A percentile compares a stretch with the other conserved stretches of the same genome.
These are phyloP conservation scores for Lanmaoa rubissima DNA, from an alignment of 768 basidiomycete species.

Conservation along the genomic window DNA sequence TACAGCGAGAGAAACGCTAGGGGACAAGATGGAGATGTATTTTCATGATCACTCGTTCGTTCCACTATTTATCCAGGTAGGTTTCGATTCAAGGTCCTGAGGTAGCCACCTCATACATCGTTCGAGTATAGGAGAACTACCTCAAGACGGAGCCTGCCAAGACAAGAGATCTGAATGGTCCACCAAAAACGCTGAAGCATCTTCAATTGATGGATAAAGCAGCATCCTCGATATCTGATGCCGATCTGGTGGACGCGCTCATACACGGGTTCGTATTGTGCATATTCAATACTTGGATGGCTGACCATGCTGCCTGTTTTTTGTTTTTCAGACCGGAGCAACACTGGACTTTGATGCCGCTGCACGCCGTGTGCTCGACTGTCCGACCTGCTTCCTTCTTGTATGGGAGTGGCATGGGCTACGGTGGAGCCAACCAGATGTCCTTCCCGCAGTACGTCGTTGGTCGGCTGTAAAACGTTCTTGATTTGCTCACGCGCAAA, in stretches of 20 bases:
- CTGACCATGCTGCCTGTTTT: neutral
- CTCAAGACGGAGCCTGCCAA: constrained; percentile 75
- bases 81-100: neutral
- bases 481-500: neutral
- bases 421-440: constrained; percentile 64
- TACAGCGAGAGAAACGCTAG: constrained; percentile 76
- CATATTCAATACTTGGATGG: neutral
- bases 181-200: constrained; percentile 64
- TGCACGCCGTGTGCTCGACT: constrained; percentile 89
- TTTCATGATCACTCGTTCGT: constrained; percentile 96
- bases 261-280: constrained; percentile 74
- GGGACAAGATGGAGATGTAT: constrained; percentile 93
- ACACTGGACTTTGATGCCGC: constrained; percentile 93
- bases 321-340: constrained; percentile 71
- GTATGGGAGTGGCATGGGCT: constrained; percentile 71
- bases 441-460: constrained; percentile 78
- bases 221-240: constrained; percentile 91
- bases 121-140: constrained; percentile 84
- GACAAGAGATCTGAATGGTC: constrained; percentile 55
- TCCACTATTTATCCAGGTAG: constrained; percentile 91
- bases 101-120: neutral
- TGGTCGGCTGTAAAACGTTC: neutral
- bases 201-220: constrained; percentile 84
- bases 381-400: constrained; percentile 82
- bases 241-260: constrained; percentile 87